These are phyloP conservation scores for Alternaria conjuncta DNA, from an alignment of 2,329 filamentous ascomycete genomes.

Conservation along the genomic window DNA sequence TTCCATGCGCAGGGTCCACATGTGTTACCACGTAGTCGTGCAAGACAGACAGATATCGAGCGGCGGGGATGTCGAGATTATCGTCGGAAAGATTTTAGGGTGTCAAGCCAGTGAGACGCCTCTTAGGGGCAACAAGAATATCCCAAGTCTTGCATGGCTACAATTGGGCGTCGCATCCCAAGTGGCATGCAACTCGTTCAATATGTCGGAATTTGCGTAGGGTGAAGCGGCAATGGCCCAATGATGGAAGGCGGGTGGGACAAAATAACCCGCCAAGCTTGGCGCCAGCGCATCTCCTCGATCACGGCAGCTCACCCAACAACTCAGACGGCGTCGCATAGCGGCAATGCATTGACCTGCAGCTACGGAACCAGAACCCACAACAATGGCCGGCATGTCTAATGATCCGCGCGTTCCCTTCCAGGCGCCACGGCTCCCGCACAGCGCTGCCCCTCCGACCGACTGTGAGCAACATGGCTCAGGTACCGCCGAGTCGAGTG, in stretches of 20 bases:
- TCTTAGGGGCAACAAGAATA: neutral
- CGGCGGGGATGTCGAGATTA: neutral
- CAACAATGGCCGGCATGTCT: slow-evolving; percentile 44
- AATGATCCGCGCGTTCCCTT: slow-evolving; percentile 30
- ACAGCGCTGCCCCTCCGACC: slow-evolving; percentile 22
- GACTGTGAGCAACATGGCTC: slow-evolving; percentile 26
- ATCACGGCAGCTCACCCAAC: slow-evolving; percentile 45
- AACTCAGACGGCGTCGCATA: slow-evolving; percentile 41
- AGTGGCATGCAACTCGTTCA: slow-evolving; percentile 14
- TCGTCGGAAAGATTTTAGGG: neutral
- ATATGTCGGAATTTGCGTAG: slow-evolving; percentile 17
- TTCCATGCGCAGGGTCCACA: neutral
- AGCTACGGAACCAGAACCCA: slow-evolving; percentile 42
- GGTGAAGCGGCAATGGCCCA: slow-evolving; percentile 30
- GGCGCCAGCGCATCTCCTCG: slow-evolving; percentile 42
- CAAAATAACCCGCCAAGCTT: slow-evolving; percentile 28
- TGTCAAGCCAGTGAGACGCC: neutral
- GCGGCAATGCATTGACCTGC: slow-evolving; percentile 49
- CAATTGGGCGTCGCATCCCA: neutral
- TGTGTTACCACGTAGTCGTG: slow-evolving; percentile 1
- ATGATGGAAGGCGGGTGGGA: slow-evolving; percentile 27
- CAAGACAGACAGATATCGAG: neutral
- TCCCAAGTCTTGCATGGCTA: neutral
- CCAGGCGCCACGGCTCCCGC: slow-evolving; percentile 29
- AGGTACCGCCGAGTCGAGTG: slow-evolving; percentile 25